Percentiles rank a stretch among this genome's conserved stretches.
These are phyloP conservation scores for Fraxinus excelsior DNA, from an alignment of 257 asterid species.

Conservation along the genomic window DNA sequence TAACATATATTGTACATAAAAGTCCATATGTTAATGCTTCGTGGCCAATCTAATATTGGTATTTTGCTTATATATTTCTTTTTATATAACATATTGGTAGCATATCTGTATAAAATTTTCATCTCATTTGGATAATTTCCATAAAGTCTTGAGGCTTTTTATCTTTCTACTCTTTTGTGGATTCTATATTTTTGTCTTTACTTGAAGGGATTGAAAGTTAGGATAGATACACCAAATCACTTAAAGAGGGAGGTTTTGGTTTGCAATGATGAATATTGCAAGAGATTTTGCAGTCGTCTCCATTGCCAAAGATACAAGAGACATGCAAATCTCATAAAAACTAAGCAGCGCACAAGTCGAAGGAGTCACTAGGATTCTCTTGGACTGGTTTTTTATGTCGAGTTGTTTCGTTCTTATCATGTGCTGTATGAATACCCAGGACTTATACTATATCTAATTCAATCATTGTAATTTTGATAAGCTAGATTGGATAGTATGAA, in stretches of 20 bases:
- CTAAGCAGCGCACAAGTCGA: neutral
- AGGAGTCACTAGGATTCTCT: neutral
- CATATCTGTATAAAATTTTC: neutral
- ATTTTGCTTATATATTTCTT: neutral
- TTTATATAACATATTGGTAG: neutral
- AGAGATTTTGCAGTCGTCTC: too few species aligned
- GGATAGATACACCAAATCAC: neutral
- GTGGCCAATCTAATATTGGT: neutral
- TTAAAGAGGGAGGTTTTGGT: neutral
- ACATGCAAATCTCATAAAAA: neutral
- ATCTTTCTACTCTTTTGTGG: neutral
- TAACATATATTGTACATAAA: neutral
- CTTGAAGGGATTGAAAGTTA: neutral
- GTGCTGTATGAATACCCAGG: too few species aligned
- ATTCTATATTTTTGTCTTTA: neutral
- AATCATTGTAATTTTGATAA: too few species aligned
- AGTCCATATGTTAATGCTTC: neutral
- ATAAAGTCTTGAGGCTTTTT: neutral
- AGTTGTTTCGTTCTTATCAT: too few species aligned
- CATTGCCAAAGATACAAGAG: neutral
- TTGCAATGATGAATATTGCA: neutral
- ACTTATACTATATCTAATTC: too few species aligned
- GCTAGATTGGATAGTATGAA: too few species aligned
- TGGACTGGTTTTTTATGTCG: neutral
- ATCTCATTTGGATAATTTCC: neutral